A percentile compares a stretch with the other conserved stretches of the same genome.
These are phyloP conservation scores for Citrullus colocynthis DNA, from an alignment of 306 rosid genomes.

Conservation along the genomic window DNA sequence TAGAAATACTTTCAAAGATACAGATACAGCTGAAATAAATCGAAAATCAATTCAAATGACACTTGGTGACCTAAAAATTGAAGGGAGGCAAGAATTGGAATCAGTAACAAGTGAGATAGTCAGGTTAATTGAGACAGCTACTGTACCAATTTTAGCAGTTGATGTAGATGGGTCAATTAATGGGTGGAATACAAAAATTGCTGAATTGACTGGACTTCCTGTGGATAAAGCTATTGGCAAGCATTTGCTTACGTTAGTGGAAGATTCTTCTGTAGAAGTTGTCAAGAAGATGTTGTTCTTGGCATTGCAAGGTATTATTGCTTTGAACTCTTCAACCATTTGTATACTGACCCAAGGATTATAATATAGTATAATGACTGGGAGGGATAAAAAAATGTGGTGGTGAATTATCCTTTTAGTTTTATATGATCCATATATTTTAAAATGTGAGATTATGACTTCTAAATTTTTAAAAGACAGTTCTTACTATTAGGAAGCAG, in stretches of 20 bases:
- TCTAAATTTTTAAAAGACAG: background rate
- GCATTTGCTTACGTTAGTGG: conserved; percentile 67
- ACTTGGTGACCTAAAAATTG: conserved; percentile 56
- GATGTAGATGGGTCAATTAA: conserved; percentile 69
- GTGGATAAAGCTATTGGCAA: conserved; percentile 75
- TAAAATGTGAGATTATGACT: background rate
- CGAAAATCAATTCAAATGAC: conserved; percentile 36
- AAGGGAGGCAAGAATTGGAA: conserved; percentile 87
- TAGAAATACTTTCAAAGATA: conserved; percentile 67
- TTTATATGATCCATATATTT: background rate
- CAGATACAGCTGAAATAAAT: conserved; percentile 14
- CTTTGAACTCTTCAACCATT: background rate
- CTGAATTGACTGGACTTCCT: conserved; percentile 84
- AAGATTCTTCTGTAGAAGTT: conserved; percentile 49
- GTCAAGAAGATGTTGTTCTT: conserved; percentile 59
- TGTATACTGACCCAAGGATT: background rate
- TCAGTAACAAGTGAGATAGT: conserved; percentile 94
- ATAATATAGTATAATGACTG: background rate
- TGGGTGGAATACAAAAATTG: conserved; percentile 84
- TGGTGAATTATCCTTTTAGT: background rate
- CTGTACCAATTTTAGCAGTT: conserved; percentile 88
- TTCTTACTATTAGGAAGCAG: too few species aligned
- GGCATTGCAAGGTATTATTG: conserved; percentile 45
- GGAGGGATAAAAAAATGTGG: background rate
- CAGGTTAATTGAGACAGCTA: conserved; percentile 84